These are phyloP conservation scores for Fraxinus sp. DNA, from an alignment of 305 asterid species.

Conservation along the genomic window DNA sequence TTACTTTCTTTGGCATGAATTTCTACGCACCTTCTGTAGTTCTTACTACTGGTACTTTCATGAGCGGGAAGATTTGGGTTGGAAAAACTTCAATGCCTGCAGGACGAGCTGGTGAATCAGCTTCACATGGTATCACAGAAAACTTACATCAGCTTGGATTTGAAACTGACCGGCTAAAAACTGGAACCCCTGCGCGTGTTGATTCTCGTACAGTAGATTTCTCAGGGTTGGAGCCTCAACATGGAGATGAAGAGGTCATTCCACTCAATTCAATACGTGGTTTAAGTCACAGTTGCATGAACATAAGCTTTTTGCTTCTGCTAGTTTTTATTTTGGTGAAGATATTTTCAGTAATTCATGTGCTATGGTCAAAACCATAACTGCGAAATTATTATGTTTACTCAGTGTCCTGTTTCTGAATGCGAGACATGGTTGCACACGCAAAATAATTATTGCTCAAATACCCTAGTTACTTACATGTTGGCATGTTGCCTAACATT, in stretches of 20 bases:
- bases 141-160: constrained; percentile 82
- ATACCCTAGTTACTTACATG: constrained; percentile 11
- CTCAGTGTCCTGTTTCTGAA: constrained; percentile 1
- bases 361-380: no score
- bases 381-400: constrained; percentile 7
- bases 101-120: constrained; percentile 98
- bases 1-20: constrained; percentile 89
- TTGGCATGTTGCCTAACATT: neutral
- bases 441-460: neutral
- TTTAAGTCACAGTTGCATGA: constrained; percentile 37
- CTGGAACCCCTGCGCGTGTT: constrained; percentile 98
- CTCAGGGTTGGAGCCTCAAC: constrained; percentile 87
- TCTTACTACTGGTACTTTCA: constrained; percentile 96
- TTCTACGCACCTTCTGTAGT: constrained; percentile 88
- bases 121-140: constrained; percentile 90
- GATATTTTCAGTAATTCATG: no score
- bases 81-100: constrained; percentile 97
- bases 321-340: neutral
- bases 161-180: constrained; percentile 84
- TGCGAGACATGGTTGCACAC: constrained; percentile 10
- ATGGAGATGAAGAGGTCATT: constrained; percentile 96
- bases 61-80: constrained; percentile 98
- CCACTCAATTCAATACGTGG: constrained; percentile 47
- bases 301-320: constrained; percentile 16
- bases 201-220: constrained; percentile 81